phyloP scores from a whole-genome alignment of 768 basidiomycete genomes.

The Suillus tomentosus region DNA sequence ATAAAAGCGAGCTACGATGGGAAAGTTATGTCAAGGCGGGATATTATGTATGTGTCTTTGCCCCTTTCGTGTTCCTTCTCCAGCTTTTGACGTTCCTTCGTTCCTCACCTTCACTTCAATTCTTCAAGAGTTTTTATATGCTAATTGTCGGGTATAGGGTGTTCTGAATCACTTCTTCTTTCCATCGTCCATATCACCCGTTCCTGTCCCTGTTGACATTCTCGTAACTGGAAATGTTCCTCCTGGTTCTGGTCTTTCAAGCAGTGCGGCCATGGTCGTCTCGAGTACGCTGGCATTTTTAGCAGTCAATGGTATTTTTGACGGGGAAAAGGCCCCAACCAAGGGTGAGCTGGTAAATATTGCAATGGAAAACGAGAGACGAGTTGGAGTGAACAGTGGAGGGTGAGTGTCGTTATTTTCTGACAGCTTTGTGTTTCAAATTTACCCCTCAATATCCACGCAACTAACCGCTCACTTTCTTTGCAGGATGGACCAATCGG shows the following conservation, averaged over 20 bases:
- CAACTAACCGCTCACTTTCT: slow-evolving; percentile 15
- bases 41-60: slow-evolving; percentile 60
- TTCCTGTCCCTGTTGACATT: slow-evolving; percentile 66
- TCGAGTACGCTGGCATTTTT: slow-evolving; percentile 82
- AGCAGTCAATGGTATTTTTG: slow-evolving; percentile 68
- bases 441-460: neutral
- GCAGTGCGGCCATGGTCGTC: slow-evolving; percentile 89
- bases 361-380: slow-evolving; percentile 82
- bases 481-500: slow-evolving; percentile 86
- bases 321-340: slow-evolving; percentile 31
- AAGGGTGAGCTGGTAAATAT: slow-evolving; percentile 78
- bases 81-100: neutral
- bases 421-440: neutral
- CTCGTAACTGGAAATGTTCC: slow-evolving; percentile 84
- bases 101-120: neutral
- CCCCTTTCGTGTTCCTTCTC: slow-evolving; percentile 3
- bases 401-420: slow-evolving; percentile 48
- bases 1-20: slow-evolving; percentile 68
- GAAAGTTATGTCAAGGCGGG: slow-evolving; percentile 89
- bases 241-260: slow-evolving; percentile 83
- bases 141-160: slow-evolving; percentile 43
- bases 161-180: slow-evolving; percentile 66
- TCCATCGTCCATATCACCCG: slow-evolving; percentile 18
- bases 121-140: neutral
- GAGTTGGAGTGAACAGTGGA: slow-evolving; percentile 82